Conservation (phyloP, 1,284 basidiomycete species). For the Tilletia caries region DNA sequence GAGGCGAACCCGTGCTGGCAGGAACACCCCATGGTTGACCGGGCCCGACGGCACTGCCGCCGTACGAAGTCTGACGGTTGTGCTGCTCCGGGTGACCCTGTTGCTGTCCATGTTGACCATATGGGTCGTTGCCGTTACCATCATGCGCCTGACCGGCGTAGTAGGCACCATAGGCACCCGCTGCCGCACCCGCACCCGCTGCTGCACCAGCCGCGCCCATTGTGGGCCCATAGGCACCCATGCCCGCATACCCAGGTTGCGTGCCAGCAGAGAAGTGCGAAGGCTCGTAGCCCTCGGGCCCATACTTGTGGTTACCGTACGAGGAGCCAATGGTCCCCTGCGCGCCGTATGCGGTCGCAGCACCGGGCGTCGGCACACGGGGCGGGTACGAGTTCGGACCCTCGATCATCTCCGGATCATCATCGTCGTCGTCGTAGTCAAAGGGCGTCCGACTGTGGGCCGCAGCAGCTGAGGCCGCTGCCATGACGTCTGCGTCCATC, state of each 20-base stretch:
- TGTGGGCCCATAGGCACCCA: conserved; percentile 44
- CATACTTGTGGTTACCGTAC: conserved; percentile 29
- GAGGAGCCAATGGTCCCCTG: conserved; percentile 32
- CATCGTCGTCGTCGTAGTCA: conserved; percentile 45
- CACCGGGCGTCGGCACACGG: conserved; percentile 28
- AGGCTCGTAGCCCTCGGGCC: conserved; percentile 37
- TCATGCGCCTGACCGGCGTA: conserved; percentile 23
- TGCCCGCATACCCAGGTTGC: conserved; percentile 40
- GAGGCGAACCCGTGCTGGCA: background rate
- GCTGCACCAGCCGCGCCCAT: conserved; percentile 28
- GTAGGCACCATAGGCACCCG: conserved; percentile 29
- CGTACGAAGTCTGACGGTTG: background rate
- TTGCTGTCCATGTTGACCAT: conserved; percentile 12
- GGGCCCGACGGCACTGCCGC: conserved; percentile 5
- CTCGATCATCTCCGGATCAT: conserved; percentile 51
- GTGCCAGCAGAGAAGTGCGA: conserved; percentile 41
- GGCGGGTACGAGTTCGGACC: conserved; percentile 26
- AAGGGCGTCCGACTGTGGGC: conserved; percentile 51
- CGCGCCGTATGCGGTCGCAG: conserved; percentile 27
- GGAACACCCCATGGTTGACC: conserved; percentile 3
- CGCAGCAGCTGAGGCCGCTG: conserved; percentile 50
- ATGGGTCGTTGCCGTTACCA: conserved; percentile 20
- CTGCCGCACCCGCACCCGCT: conserved; percentile 33
- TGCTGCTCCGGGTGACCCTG: background rate
- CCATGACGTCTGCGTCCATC: conserved; percentile 53